Evolutionary conservation across 305 asterid species (phyloP), one percentile per base, ranked within the genome.

Genomic region (Fraxinus nigra): DNA sequence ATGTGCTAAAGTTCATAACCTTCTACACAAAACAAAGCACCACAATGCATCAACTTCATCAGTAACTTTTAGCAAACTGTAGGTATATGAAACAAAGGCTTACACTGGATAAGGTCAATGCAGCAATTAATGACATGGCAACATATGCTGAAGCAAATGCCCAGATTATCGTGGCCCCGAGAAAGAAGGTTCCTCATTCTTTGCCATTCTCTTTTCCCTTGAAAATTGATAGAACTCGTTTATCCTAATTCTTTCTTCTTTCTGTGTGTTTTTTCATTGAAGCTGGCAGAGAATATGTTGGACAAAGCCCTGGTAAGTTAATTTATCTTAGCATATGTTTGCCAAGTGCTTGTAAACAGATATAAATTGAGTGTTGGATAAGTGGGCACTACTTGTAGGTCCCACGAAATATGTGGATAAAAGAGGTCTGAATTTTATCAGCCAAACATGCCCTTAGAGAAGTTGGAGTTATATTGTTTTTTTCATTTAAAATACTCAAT

Each of bases 41-140:
- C 38, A 76, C 5, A 51, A 78, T 61, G 70, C 16, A 32, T 75
- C 16, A 75, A 30, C 18, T 35, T 74, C 56, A 46, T 46, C 18
- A 72, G 82, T 82, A 74, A 77, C 83, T 72, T 85, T 59, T 79
- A 72, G 70, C 72, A 84, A 82, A 82, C 80, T 86, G 77, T 79
- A 95, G 99, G 93, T 94, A 95, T 82, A 95, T 95, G 99, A 95
- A 90, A 86, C 97, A 92, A 80, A 92, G 99, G 83, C 95, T 94
- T 77, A 94, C 99, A 37, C 74, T 94, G 87, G 98, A 92, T 73
- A 95, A 95, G 90, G 91, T 93, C 87, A 94, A 94, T 87, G 97
- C 97, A 51, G 98, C 97, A 76, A 91, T 95, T 79, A 89, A 88
- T 82, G 99, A 95, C 83, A 92, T 95, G 92, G 95, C 92, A 78